Evolutionary conservation across 768 basidiomycete species (phyloP).

Genomic region (Collybiopsis confluens): DNA sequence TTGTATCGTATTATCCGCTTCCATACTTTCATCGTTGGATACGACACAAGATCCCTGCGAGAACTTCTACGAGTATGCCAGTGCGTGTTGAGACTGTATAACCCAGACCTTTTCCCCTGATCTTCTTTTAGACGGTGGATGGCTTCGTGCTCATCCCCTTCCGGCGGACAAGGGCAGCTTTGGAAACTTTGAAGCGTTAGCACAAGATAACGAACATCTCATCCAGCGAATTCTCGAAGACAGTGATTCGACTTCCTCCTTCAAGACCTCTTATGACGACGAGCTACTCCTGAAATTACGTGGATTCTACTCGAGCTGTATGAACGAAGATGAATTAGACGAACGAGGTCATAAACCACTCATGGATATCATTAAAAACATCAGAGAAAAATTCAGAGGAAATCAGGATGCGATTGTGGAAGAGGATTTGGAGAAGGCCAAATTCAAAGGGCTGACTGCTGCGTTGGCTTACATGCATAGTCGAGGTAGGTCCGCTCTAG

Average conservation of each 20-base stretch:
- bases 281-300: constrained; percentile 61
- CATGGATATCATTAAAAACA: constrained; percentile 54
- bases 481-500: constrained; percentile 47
- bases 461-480: constrained; percentile 86
- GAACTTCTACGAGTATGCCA: constrained; percentile 90
- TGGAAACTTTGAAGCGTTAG: constrained; percentile 68
- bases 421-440: constrained; percentile 21
- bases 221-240: constrained; percentile 68
- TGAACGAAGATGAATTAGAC: constrained; percentile 75
- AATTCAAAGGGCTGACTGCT: constrained; percentile 65
- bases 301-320: constrained; percentile 75
- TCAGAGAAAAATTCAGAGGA: constrained; percentile 58
- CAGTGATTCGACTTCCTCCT: constrained; percentile 28
- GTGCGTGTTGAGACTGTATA: constrained; percentile 61
- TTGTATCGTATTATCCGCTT: constrained; percentile 81
- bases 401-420: constrained; percentile 36
- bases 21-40: constrained; percentile 79
- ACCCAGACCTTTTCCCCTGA: constrained; percentile 6
- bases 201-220: constrained; percentile 72
- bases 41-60: constrained; percentile 87
- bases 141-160: constrained; percentile 78
- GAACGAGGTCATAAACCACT: constrained; percentile 70
- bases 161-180: constrained; percentile 79
- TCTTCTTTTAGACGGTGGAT: constrained; percentile 72
- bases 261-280: constrained; percentile 41